phyloP scores from a whole-genome alignment of 2,329 filamentous ascomycete species.

The Beauveria sp. region DNA sequence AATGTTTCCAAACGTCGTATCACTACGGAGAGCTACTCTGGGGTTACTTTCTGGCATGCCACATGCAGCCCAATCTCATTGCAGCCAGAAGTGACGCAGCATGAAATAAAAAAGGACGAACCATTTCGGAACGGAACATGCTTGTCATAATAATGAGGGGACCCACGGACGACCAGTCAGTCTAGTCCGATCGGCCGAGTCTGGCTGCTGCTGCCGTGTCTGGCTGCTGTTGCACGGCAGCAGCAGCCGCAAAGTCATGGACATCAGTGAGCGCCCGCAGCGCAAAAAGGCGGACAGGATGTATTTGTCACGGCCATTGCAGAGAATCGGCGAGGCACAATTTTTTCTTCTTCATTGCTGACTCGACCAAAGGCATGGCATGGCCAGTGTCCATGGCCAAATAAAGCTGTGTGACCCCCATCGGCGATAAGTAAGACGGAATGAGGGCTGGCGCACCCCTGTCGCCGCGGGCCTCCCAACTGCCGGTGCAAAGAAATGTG shows the following conservation, averaged over 20 bases:
- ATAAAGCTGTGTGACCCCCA: not conserved
- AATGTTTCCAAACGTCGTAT: not conserved
- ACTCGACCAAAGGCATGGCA: not conserved
- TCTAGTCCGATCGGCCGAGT: slow-evolving; percentile 8
- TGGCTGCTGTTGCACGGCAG: not conserved
- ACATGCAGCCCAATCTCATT: too few relatives aligned
- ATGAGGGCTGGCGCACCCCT: not conserved
- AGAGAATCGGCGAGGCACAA: too few relatives aligned
- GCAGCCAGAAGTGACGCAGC: too few relatives aligned
- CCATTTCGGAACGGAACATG: too few relatives aligned
- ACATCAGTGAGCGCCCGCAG: too few relatives aligned
- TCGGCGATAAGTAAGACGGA: not conserved
- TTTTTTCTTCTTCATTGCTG: too few relatives aligned
- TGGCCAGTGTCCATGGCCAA: not conserved
- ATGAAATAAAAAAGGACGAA: too few relatives aligned
- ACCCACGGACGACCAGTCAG: not conserved
- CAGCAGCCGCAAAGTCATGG: too few relatives aligned
- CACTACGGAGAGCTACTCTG: not conserved
- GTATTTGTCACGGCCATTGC: too few relatives aligned
- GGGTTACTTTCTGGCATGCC: too few relatives aligned
- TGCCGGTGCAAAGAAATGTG: not conserved
- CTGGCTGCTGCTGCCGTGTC: not conserved
- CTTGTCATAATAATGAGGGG: not conserved
- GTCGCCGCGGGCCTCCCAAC: not conserved
- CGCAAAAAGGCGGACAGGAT: too few relatives aligned